Evolutionary conservation across 108 stramenopile genomes (phyloP), one percentile per base, ranked within the genome.

Genomic region (Tribonema minus): DNA sequence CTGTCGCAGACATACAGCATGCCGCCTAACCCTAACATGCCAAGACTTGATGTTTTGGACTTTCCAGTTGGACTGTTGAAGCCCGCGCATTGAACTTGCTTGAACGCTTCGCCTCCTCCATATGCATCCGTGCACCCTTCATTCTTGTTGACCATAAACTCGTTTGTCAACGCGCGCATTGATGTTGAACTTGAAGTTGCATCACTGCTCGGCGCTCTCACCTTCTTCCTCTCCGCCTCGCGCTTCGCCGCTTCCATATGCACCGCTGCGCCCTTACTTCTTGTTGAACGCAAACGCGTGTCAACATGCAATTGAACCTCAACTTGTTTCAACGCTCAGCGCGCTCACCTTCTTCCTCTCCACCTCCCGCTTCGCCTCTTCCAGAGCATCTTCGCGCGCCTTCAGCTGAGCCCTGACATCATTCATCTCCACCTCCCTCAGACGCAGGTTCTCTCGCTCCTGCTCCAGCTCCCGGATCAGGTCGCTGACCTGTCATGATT

Each of bases 401-500:
- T 92, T 90, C n/a, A 93, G 80, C 35, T 87, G 26, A 0, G 85
- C 82, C 68, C 91, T 86, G 67, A 83, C 85, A 68, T 85, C 77
- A 38, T 83, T 88, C 9, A 94, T 83, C 68, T 92, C 92, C 6
- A 67, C 84, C n/a, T 77, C 75, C 73, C 90, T 87, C 59, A 88
- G 67, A 58, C 92, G 89, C n/a, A 93, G 77, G 31, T 86, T 90
- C 31, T 68, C 64, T 5, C 81, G 66, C 37, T 82, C 68, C 3
- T 60, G 36, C 39, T 82, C 81, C 34, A 94, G 70, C 61, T 92
- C 91, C 39, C 87, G 86, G 54, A 95, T 88, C 66, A 96, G 66
- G 59, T 92, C 92, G 9, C 91, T 91, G 87, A 95, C 91, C 85
- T 91, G 86, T 0, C 62, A 63, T 6, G 9, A 63, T 63, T 9